Percentiles rank a stretch among this genome's conserved stretches.
Evolutionary conservation across 1,284 basidiomycete species (phyloP).

Genomic region (Ganoderma sinense): DNA sequence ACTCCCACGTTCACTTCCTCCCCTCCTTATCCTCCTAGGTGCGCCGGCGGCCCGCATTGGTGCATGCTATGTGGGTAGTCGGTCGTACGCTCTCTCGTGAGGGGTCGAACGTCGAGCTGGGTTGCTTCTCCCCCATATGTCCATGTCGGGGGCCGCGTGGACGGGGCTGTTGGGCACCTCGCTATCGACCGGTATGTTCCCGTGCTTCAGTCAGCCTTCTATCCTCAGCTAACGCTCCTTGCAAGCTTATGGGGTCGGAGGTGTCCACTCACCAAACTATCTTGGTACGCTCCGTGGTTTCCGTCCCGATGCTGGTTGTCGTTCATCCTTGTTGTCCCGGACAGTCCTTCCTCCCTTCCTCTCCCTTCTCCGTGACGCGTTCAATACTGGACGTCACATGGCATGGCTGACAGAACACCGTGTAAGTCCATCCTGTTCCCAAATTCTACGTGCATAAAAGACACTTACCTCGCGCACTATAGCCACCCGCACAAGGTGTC

Average conservation of each 20-base stretch:
- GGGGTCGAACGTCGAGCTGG: neutral
- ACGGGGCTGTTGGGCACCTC: neutral
- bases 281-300: neutral
- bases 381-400: neutral
- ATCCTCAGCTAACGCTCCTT: too few species aligned
- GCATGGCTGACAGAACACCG: constrained; percentile 7
- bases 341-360: neutral
- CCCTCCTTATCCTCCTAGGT: neutral
- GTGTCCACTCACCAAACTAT: neutral
- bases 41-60: neutral
- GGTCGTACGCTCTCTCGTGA: constrained; percentile 2
- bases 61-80: neutral
- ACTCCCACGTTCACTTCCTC: constrained; percentile 12
- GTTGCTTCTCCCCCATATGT: neutral
- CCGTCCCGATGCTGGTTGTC: neutral
- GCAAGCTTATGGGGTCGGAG: neutral
- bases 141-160: neutral
- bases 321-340: neutral
- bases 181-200: neutral
- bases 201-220: too few species aligned
- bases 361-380: neutral
- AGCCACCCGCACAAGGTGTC: neutral
- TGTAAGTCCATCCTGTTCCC: neutral
- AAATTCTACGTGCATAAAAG: neutral
- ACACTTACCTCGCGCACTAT: neutral